Base-by-base conservation (phyloP, 805 yeast species). In the Starmera caribaea region DNA sequence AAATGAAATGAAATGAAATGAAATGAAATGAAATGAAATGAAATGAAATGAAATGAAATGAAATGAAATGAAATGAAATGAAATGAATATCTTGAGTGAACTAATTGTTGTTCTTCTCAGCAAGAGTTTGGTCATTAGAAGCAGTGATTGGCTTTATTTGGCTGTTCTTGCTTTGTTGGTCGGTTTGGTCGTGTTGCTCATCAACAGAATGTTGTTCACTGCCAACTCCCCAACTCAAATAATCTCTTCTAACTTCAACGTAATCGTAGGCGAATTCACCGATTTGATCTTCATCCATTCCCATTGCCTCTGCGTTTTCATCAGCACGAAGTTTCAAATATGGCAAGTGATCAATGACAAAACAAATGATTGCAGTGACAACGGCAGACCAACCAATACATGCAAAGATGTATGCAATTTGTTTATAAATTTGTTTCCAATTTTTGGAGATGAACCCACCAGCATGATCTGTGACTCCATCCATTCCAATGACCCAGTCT, bases 201-300 rank as follows among this genome's bases (percentile, higher is more conserved):
- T 30, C 10, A 5, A 30, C 32, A 5, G n/a, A 30, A n/a, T 30
- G 32, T 10, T 34, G 36, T 34, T 34, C 38, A 14, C 14, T 28
- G 13, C 48, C 51, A 32, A 41, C 45, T 3, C 69, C 71, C 72
- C 72, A 66, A 34, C 65, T 58, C 39, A 79, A 71, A 61, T 80
- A 90, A 64, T 89, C 96, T 59, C 97, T 76, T 62, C 97, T 77
- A 12, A 90, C 94, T 67, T 90, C 98, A 42, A 90, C 96, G 57
- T 88, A 90, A 62, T 90, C 97, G 60, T 90, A 90, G n/a, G 97
- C 97, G 63, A 89, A 90, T 63, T 90, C 98, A 38, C 97, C 98
- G 50, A 90, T 85, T 65, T 90, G 96, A 63, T 87, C 95, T 60
- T 89, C 97, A 60, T 90, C 98, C 66, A 89, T 74, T 42, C 98